Evolutionary conservation across 2,329 filamentous ascomycete species (phyloP).

Genomic region (Phyllachora maydis): DNA sequence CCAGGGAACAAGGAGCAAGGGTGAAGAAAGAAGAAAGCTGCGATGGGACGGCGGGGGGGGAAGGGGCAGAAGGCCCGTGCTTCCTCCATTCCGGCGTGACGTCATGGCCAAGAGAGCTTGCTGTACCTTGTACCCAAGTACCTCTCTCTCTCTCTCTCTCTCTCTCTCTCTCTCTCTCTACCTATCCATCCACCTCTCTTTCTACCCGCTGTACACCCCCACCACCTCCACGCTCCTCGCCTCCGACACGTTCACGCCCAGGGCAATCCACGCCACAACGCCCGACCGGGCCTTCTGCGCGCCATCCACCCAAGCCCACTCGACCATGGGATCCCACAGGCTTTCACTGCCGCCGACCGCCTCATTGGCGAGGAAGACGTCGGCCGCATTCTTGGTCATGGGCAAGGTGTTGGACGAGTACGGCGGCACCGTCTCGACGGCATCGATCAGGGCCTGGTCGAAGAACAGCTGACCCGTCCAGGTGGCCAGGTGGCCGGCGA

Average conservation of each 20-base stretch:
- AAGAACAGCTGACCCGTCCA: conserved; percentile 45
- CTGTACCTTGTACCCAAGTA: too few relatives aligned
- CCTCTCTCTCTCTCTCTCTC: too few relatives aligned
- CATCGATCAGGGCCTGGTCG: conserved; percentile 29
- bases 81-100: too few relatives aligned
- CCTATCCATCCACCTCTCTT: too few relatives aligned
- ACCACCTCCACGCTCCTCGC: too few relatives aligned
- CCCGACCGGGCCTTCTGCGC: conserved; percentile 26
- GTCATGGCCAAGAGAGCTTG: too few relatives aligned
- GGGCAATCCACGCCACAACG: conserved; percentile 29
- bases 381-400: conserved; percentile 25
- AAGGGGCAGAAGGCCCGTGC: too few relatives aligned
- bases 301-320: conserved; percentile 35
- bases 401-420: conserved; percentile 20
- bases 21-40: too few relatives aligned
- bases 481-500: conserved; percentile 23
- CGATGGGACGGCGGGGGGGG: too few relatives aligned
- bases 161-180: too few relatives aligned
- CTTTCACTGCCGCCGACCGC: conserved; percentile 26
- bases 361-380: conserved; percentile 20
- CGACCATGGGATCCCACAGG: conserved; percentile 35
- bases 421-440: conserved; percentile 23
- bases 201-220: too few relatives aligned
- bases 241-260: conserved; percentile 31
- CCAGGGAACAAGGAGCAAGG: too few relatives aligned